phyloP scores from a whole-genome alignment of 768 basidiomycete species.

The Kwoniella pini region DNA sequence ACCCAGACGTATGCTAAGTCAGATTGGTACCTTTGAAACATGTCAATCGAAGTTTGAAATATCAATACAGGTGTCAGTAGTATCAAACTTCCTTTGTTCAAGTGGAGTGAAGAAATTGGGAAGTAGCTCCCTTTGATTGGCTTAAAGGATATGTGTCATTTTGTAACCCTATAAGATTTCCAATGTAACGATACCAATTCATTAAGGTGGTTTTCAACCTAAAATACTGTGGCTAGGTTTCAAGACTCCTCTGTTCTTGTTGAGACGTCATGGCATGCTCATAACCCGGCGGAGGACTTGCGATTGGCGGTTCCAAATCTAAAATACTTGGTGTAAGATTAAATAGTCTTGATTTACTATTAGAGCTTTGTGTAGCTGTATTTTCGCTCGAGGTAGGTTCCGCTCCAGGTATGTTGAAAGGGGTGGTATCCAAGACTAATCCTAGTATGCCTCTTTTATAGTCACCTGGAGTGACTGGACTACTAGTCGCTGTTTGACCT shows the following conservation, averaged over 20 bases:
- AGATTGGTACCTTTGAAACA: neutral
- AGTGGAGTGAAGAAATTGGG: too few relatives aligned
- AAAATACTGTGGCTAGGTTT: neutral
- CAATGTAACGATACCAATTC: too few relatives aligned
- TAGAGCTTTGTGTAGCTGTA: neutral
- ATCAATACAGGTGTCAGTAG: neutral
- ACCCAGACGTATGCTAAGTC: neutral
- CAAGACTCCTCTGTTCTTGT: neutral
- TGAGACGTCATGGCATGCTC: slow-evolving; percentile 1
- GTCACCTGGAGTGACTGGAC: neutral
- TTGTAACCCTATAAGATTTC: too few relatives aligned
- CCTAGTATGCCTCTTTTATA: slow-evolving; percentile 7
- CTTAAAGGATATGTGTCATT: too few relatives aligned
- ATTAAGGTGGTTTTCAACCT: too few relatives aligned
- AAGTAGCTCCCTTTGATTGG: too few relatives aligned
- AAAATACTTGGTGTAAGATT: neutral
- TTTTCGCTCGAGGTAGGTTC: neutral
- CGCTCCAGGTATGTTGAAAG: neutral
- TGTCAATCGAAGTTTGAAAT: neutral
- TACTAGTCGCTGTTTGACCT: neutral
- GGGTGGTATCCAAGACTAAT: neutral
- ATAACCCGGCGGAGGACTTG: neutral
- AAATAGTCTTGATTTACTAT: neutral
- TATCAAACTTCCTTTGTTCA: too few relatives aligned
- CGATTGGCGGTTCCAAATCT: neutral